Percentiles rank a stretch among this genome's conserved stretches.
Conservation (phyloP, 345 rosid genomes). For the Mangifera indica region DNA sequence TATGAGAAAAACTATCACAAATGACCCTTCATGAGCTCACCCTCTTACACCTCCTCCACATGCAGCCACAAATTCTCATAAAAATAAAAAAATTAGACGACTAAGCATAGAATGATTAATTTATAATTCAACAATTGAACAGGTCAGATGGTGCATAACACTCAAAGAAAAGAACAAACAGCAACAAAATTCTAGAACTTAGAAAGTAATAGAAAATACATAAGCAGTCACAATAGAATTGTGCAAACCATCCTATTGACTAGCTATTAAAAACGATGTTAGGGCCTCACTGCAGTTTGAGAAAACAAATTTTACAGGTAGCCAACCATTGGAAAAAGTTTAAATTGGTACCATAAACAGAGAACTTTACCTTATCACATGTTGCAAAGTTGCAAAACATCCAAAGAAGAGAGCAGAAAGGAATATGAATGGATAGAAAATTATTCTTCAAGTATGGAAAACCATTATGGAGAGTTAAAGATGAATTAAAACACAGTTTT, state of each 20-base stretch:
- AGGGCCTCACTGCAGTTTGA: neutral
- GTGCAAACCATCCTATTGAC: no score
- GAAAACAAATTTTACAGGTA: neutral
- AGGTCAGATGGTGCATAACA: neutral
- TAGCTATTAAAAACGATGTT: no score
- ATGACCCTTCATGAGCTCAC: neutral
- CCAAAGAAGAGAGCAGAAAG: neutral
- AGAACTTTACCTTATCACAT: neutral
- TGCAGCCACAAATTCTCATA: neutral
- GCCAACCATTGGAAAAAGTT: neutral
- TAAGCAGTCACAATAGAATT: no score
- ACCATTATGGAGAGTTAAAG: neutral
- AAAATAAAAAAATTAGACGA: neutral
- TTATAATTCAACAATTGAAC: neutral
- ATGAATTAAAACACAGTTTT: neutral
- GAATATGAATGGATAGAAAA: neutral
- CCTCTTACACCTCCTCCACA: neutral
- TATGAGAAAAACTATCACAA: neutral
- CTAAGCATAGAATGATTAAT: neutral
- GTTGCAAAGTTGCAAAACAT: neutral
- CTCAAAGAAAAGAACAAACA: neutral
- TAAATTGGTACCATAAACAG: neutral
- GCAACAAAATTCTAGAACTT: neutral
- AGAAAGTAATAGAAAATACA: neutral
- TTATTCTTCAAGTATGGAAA: neutral